These are phyloP conservation scores for Arbutus unedo DNA, from an alignment of 148 eudicot genomes.

Conservation along the genomic window DNA sequence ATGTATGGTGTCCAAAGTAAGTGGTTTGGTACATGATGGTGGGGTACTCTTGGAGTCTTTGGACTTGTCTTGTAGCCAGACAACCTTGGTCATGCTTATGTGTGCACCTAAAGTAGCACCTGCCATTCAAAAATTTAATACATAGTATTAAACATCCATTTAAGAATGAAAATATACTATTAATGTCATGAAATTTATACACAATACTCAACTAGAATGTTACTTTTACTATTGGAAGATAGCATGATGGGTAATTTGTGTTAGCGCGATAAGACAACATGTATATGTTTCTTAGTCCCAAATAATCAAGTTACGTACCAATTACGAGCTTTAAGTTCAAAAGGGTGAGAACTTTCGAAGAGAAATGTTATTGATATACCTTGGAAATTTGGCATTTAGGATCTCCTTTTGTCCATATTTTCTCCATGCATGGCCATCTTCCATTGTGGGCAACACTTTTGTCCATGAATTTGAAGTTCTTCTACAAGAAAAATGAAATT, in stretches of 20 bases:
- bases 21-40: constrained; percentile 29
- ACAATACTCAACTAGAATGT: no score
- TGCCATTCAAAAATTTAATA: constrained; percentile 8
- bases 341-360: neutral
- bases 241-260: no score
- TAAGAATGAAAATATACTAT: neutral
- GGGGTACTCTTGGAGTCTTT: constrained; percentile 23
- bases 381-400: constrained; percentile 35
- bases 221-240: no score
- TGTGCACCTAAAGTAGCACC: constrained; percentile 55
- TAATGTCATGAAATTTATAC: neutral
- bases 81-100: constrained; percentile 42
- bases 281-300: no score
- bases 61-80: constrained; percentile 43
- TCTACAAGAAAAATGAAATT: constrained; percentile 20
- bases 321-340: neutral
- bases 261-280: no score
- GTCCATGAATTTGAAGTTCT: constrained; percentile 22
- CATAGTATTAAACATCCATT: neutral
- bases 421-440: constrained; percentile 49
- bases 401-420: constrained; percentile 52
- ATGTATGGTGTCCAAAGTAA: constrained; percentile 42
- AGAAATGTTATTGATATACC: constrained; percentile 20
- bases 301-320: no score
- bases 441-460: constrained; percentile 17